Conservation (phyloP, 306 rosid genomes). For the Lathyrus tuberosus region DNA sequence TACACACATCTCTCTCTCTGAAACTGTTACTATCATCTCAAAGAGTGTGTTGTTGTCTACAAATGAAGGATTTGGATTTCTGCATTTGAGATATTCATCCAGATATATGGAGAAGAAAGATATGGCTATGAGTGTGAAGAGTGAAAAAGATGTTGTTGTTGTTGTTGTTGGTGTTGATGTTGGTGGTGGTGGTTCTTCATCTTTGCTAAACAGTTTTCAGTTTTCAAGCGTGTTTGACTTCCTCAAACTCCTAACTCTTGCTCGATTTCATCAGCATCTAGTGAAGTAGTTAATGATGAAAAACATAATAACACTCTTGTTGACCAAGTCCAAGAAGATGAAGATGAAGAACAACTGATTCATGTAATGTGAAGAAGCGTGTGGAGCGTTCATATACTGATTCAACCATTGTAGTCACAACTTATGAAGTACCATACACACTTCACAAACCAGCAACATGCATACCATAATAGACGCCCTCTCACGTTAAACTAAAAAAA, state of each 20-base stretch:
- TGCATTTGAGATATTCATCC: constrained; percentile 15
- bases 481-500: too few relatives aligned
- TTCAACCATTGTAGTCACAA: too few relatives aligned
- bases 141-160: constrained; percentile 40
- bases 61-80: constrained; percentile 39
- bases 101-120: constrained; percentile 55
- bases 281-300: constrained; percentile 66
- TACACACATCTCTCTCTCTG: constrained; percentile 35
- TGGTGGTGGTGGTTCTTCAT: constrained; percentile 37
- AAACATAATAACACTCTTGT: constrained; percentile 42
- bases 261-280: constrained; percentile 76
- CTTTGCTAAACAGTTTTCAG: constrained; percentile 39
- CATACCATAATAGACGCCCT: too few relatives aligned
- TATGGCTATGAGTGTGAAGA: constrained; percentile 43
- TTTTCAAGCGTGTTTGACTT: constrained; percentile 52
- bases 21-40: constrained; percentile 11
- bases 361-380: too few relatives aligned
- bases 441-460: too few relatives aligned
- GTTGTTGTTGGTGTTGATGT: neutral
- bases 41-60: neutral
- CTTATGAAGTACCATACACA: too few relatives aligned
- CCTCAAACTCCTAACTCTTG: constrained; percentile 85
- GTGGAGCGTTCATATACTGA: too few relatives aligned
- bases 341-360: too few relatives aligned
- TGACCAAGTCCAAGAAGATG: constrained; percentile 34